A percentile compares a stretch with the other conserved stretches of the same genome.
Evolutionary conservation across 2,329 filamentous ascomycete genomes (phyloP).

Genomic region (Fusarium cicatricum): DNA sequence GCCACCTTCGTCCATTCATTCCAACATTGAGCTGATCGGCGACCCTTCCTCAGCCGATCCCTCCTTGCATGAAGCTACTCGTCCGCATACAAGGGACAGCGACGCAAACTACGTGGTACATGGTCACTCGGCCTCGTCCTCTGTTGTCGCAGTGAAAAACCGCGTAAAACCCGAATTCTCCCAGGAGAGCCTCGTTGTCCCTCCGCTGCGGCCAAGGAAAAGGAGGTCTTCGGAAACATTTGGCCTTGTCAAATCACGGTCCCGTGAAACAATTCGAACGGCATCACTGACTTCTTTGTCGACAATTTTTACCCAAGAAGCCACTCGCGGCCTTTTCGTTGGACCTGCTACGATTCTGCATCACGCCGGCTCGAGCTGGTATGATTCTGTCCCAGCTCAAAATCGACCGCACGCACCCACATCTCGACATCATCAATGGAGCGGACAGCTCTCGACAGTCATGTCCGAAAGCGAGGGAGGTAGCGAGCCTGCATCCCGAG

Average conservation of each 20-base stretch:
- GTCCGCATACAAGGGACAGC: slow-evolving; percentile 49
- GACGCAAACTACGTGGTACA: slow-evolving; percentile 64
- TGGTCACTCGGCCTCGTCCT: slow-evolving; percentile 53
- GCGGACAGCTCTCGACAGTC: slow-evolving; percentile 70
- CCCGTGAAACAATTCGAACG: slow-evolving; percentile 61
- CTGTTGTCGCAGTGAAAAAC: slow-evolving; percentile 46
- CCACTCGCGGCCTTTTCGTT: slow-evolving; percentile 46
- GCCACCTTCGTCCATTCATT: slow-evolving; percentile 52
- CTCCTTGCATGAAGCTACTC: slow-evolving; percentile 48
- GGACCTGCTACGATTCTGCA: slow-evolving; percentile 40
- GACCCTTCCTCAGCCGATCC: slow-evolving; percentile 58
- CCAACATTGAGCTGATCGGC: slow-evolving; percentile 62
- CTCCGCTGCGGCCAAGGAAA: slow-evolving; percentile 60
- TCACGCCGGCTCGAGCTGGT: slow-evolving; percentile 37
- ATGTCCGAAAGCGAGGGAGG: slow-evolving; percentile 67
- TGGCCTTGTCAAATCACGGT: slow-evolving; percentile 58
- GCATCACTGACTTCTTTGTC: slow-evolving; percentile 65
- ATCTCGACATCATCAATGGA: slow-evolving; percentile 65
- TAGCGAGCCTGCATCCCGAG: slow-evolving; percentile 59
- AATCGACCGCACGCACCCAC: slow-evolving; percentile 19
- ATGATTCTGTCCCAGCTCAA: slow-evolving; percentile 23
- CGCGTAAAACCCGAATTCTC: slow-evolving; percentile 59
- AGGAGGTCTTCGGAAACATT: slow-evolving; percentile 58
- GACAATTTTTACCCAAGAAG: slow-evolving; percentile 61
- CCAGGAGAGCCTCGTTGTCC: slow-evolving; percentile 67